Evolutionary conservation across 352 stramenopile genomes (phyloP).

Genomic region (Pythium apleroticum): DNA sequence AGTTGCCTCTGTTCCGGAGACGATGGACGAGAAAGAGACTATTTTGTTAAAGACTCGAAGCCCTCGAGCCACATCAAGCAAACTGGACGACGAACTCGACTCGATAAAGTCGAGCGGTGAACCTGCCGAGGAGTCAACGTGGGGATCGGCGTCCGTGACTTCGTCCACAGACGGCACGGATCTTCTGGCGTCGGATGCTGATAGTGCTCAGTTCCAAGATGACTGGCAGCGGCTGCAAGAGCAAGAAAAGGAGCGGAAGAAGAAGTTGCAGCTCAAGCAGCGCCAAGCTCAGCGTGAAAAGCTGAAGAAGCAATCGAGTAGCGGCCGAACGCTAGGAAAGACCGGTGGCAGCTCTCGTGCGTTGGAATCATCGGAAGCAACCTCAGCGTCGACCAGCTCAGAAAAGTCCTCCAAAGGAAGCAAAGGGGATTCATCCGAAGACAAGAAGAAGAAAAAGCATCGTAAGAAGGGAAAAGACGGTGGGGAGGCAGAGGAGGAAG

Average conservation of each 20-base stretch:
- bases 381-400: constrained; percentile 1
- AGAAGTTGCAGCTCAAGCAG: constrained; percentile 68
- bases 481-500: background rate
- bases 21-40: background rate
- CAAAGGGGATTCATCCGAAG: background rate
- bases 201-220: constrained; percentile 38
- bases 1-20: too few relatives aligned
- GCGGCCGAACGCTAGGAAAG: constrained; percentile 20
- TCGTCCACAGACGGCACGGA: constrained; percentile 8
- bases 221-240: constrained; percentile 76
- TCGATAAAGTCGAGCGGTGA: background rate
- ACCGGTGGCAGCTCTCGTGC: constrained; percentile 10
- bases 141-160: background rate
- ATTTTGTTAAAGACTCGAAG: background rate
- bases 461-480: constrained; percentile 12
- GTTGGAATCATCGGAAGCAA: background rate
- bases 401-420: background rate
- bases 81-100: background rate
- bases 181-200: background rate
- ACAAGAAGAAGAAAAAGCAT: constrained; percentile 28
- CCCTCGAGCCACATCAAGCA: background rate
- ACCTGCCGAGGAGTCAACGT: constrained; percentile 4
- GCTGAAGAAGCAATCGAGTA: constrained; percentile 55
- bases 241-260: constrained; percentile 72
- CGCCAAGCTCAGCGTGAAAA: constrained; percentile 79